Percentiles rank a stretch among this genome's conserved stretches.
phyloP scores from a whole-genome alignment of 2,329 filamentous ascomycete genomes.

The Cytospora leucostoma region DNA sequence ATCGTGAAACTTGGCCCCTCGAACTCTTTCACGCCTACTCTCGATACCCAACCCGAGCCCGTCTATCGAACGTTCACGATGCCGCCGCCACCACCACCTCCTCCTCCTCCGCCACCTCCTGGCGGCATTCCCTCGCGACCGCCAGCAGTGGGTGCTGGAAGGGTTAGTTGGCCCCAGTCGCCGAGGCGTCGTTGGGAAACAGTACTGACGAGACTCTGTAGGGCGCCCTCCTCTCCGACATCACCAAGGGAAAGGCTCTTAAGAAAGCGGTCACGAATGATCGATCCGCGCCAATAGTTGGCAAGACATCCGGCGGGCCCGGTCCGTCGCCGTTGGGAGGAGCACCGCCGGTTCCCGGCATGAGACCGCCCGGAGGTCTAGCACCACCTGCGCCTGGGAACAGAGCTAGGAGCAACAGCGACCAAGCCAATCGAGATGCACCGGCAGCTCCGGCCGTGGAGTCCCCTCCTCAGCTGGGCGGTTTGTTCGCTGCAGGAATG shows the following conservation, averaged over 20 bases:
- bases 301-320: slow-evolving; percentile 55
- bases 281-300: slow-evolving; percentile 77
- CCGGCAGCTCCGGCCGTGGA: slow-evolving; percentile 48
- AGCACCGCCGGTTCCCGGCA: slow-evolving; percentile 77
- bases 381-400: slow-evolving; percentile 72
- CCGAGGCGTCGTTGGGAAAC: background rate
- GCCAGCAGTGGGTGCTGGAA: slow-evolving; percentile 54
- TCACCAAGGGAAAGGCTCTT: slow-evolving; percentile 74
- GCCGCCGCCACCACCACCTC: slow-evolving; percentile 67
- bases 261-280: slow-evolving; percentile 92
- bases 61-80: slow-evolving; percentile 31
- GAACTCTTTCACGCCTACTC: background rate
- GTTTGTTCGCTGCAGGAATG: slow-evolving; percentile 91
- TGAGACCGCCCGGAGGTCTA: slow-evolving; percentile 62
- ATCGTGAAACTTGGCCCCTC: background rate
- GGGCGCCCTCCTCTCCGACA: slow-evolving; percentile 87
- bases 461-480: slow-evolving; percentile 76
- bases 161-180: slow-evolving; percentile 55
- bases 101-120: slow-evolving; percentile 63
- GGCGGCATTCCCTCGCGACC: slow-evolving; percentile 57
- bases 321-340: slow-evolving; percentile 66
- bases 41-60: background rate
- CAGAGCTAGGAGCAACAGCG: slow-evolving; percentile 82
- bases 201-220: slow-evolving; percentile 42
- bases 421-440: slow-evolving; percentile 56